Conservation (phyloP, 306 rosid genomes). For the Citrullus amarus region DNA sequence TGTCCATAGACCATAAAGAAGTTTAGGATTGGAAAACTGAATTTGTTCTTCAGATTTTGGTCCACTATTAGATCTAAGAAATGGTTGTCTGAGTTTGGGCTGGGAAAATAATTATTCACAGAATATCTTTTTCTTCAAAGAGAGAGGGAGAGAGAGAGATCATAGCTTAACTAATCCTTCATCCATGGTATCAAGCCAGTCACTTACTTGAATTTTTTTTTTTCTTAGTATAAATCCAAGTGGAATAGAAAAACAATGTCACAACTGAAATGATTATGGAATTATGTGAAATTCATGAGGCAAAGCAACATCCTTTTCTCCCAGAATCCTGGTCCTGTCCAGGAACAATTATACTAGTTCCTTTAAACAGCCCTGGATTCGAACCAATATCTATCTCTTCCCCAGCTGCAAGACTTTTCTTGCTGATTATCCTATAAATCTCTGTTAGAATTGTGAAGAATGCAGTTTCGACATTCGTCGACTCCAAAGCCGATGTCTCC, state of each 20-base stretch:
- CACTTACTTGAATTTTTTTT: not conserved
- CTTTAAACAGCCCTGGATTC: conserved; percentile 42
- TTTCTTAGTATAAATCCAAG: conserved; percentile 2
- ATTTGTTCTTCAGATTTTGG: too few species aligned
- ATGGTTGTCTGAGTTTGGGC: too few species aligned
- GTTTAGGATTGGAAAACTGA: too few species aligned
- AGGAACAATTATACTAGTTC: conserved; percentile 59
- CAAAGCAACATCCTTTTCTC: conserved; percentile 55
- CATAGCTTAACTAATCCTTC: not conserved
- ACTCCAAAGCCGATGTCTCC: conserved; percentile 89
- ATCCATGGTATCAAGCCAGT: conserved; percentile 10
- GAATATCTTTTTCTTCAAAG: not conserved
- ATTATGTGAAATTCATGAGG: conserved; percentile 9
- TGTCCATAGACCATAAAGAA: too few species aligned
- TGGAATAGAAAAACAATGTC: not conserved
- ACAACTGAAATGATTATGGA: conserved; percentile 12
- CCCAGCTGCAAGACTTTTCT: conserved; percentile 41
- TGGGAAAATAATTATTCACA: not conserved
- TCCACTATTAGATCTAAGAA: too few species aligned
- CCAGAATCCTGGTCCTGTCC: conserved; percentile 19
- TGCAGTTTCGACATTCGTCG: conserved; percentile 82
- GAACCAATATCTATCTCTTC: conserved; percentile 29
- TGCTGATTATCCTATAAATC: conserved; percentile 59
- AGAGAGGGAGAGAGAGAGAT: not conserved
- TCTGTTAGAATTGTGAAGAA: conserved; percentile 61